Percentiles rank a stretch among this genome's conserved stretches.
These are phyloP conservation scores for Penicillium olsonii DNA, from an alignment of 2,329 filamentous ascomycete genomes.

Conservation along the genomic window DNA sequence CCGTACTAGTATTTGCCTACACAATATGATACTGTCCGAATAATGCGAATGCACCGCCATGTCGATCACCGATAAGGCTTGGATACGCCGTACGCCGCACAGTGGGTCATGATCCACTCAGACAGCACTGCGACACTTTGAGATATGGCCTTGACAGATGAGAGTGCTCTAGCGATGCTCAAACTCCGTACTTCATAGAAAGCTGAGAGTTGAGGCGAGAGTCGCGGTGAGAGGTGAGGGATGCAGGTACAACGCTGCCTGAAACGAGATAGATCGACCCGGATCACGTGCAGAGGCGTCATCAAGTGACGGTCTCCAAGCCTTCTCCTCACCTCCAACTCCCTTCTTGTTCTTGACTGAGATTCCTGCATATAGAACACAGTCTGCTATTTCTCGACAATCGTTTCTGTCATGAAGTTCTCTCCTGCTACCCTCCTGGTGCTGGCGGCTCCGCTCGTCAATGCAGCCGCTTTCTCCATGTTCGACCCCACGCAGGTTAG, in stretches of 20 bases:
- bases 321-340: constrained; percentile 12
- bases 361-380: neutral
- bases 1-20: too few species aligned
- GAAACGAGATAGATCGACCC: constrained; percentile 7
- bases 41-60: too few species aligned
- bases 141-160: too few species aligned
- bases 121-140: too few species aligned
- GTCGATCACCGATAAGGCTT: too few species aligned
- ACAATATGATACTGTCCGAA: too few species aligned
- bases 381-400: neutral
- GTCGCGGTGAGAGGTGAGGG: too few species aligned
- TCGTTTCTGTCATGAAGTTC: constrained; percentile 43
- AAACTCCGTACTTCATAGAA: too few species aligned
- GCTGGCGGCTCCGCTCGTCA: constrained; percentile 48
- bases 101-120: too few species aligned
- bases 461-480: constrained; percentile 47
- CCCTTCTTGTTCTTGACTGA: neutral
- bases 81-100: too few species aligned
- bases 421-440: constrained; percentile 44
- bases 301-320: constrained; percentile 23
- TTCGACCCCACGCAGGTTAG: constrained; percentile 54
- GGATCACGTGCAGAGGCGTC: constrained; percentile 22
- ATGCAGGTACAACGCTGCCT: constrained; percentile 10
- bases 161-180: too few species aligned
- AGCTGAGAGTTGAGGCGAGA: too few species aligned